Conservation (phyloP, 2,329 filamentous ascomycete genomes). For the Diaporthe amygdali region DNA sequence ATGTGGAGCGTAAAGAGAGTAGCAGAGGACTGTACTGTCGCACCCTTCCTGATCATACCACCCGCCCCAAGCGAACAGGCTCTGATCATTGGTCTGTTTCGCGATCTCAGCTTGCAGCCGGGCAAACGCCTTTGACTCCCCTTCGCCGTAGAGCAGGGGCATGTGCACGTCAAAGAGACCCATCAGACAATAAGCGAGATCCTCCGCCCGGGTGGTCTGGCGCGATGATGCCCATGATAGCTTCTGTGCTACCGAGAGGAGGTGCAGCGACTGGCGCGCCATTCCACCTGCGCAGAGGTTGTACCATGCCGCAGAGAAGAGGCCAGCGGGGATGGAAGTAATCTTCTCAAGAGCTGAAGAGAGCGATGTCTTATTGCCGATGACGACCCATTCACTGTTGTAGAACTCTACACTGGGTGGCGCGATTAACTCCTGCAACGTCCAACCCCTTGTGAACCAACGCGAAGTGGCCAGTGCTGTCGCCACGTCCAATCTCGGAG, state of each 20-base stretch:
- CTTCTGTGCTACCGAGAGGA: constrained; percentile 28
- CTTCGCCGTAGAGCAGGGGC: constrained; percentile 36
- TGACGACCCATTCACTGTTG: constrained; percentile 24
- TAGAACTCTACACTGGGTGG: constrained; percentile 31
- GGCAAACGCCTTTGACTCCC: constrained; percentile 28
- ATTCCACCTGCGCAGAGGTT: constrained; percentile 25
- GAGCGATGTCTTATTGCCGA: constrained; percentile 31
- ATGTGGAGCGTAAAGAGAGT: constrained; percentile 8
- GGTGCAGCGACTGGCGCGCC: constrained; percentile 18
- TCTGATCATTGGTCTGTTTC: constrained; percentile 30
- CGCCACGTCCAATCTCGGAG: not conserved
- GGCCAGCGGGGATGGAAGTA: constrained; percentile 27
- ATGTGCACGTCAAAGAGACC: constrained; percentile 37
- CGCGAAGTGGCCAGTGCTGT: not conserved
- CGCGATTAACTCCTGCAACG: constrained; percentile 29
- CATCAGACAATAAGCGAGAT: constrained; percentile 35
- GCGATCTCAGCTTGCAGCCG: constrained; percentile 32
- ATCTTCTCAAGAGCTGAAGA: constrained; percentile 25
- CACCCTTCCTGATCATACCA: not conserved
- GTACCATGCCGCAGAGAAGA: constrained; percentile 15
- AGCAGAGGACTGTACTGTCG: not conserved
- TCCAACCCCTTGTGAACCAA: constrained; percentile 24
- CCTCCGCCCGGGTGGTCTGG: constrained; percentile 31
- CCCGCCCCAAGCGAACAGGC: constrained; percentile 31
- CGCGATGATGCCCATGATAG: constrained; percentile 35